Percentiles rank a stretch among this genome's conserved stretches.
These are phyloP conservation scores for Populus deltoides DNA, from an alignment of 345 rosid species.

Conservation along the genomic window DNA sequence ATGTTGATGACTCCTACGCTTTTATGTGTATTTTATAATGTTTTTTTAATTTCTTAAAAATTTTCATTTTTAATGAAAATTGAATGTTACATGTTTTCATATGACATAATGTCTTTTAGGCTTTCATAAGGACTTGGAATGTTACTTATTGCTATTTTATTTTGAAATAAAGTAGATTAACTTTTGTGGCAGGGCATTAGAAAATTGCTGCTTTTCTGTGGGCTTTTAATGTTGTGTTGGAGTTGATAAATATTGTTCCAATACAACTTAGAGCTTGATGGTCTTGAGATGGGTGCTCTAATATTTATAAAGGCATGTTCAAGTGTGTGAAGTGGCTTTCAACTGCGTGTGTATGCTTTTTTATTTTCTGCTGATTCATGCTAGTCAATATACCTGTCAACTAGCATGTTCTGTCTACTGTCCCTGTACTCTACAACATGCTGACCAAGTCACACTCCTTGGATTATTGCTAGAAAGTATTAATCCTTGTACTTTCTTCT, in stretches of 20 bases:
- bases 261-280: no score
- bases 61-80: neutral
- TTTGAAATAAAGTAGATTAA: neutral
- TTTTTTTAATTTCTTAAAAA: neutral
- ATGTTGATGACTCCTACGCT: neutral
- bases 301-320: neutral
- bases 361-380: neutral
- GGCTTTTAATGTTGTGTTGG: neutral
- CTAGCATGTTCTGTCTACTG: neutral
- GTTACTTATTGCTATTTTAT: no score
- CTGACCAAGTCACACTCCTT: neutral
- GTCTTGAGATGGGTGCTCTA: neutral
- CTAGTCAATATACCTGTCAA: neutral
- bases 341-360: neutral
- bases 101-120: neutral
- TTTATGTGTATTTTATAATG: neutral
- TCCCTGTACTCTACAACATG: neutral
- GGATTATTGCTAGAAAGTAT: neutral
- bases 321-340: neutral
- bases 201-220: neutral
- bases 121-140: no score
- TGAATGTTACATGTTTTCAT: neutral
- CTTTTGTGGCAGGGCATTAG: neutral
- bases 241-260: neutral
- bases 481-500: neutral